phyloP scores from a whole-genome alignment of 345 rosid species.

The Draba incana region DNA sequence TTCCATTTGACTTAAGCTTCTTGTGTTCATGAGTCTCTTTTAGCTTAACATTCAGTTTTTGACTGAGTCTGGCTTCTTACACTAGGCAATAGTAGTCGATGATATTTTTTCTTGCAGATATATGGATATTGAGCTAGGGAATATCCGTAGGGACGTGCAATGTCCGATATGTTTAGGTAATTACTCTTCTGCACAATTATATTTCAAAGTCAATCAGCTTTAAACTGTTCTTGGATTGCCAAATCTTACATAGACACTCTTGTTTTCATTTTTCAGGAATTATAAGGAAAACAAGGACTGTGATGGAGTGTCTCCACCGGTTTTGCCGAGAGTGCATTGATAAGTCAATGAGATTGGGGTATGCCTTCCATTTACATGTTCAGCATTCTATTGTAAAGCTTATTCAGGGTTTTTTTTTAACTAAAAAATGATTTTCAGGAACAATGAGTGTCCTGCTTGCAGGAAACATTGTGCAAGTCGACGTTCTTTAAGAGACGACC shows the following conservation, averaged over 20 bases:
- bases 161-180: conserved; percentile 96
- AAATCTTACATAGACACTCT: neutral
- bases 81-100: neutral
- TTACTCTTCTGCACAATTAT: conserved; percentile 24
- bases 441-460: conserved; percentile 97
- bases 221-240: neutral
- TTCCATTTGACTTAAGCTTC: neutral
- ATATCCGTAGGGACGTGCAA: conserved; percentile 79
- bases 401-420: neutral
- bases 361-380: conserved; percentile 41
- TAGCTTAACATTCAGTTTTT: conserved; percentile 2
- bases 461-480: conserved; percentile 98
- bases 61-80: neutral
- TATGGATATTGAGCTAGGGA: conserved; percentile 63
- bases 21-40: conserved; percentile 12
- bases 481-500: conserved; percentile 95
- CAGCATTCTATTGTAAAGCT: conserved; percentile 21
- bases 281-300: conserved; percentile 92
- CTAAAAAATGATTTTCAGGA: conserved; percentile 54
- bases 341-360: conserved; percentile 98
- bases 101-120: conserved; percentile 58
- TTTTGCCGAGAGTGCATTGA: conserved; percentile 97
- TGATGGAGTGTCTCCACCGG: conserved; percentile 95
- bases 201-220: conserved; percentile 7
- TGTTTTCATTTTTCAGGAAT: conserved; percentile 56